Evolutionary conservation across 495 filamentous ascomycete species (phyloP).

Genomic region (Xylaria scruposa): DNA sequence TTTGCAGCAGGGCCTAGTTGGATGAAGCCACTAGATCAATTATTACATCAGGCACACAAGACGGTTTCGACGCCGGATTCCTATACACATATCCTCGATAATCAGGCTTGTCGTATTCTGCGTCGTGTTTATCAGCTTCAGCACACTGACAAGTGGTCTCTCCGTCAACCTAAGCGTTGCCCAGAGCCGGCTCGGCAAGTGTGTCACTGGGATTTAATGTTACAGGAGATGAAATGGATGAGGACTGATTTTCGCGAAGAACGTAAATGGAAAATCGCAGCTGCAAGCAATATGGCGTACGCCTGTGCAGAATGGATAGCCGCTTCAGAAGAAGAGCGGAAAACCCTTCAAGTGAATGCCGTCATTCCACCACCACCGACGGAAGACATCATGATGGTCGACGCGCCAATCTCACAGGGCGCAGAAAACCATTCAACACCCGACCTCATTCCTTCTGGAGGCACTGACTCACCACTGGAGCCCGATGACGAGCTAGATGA

Average conservation of each 20-base stretch:
- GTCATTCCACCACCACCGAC: slow-evolving; percentile 46
- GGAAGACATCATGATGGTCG: slow-evolving; percentile 40
- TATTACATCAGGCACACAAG: slow-evolving; percentile 79
- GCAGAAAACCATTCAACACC: slow-evolving; percentile 64
- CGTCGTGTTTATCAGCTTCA: slow-evolving; percentile 88
- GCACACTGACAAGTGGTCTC: slow-evolving; percentile 85
- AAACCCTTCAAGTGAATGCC: slow-evolving; percentile 69
- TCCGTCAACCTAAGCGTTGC: slow-evolving; percentile 82
- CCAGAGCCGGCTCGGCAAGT: slow-evolving; percentile 76
- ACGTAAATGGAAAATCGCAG: slow-evolving; percentile 87
- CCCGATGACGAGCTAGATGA: slow-evolving; percentile 55
- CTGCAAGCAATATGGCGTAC: slow-evolving; percentile 75
- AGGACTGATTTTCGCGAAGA: slow-evolving; percentile 94
- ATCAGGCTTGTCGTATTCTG: slow-evolving; percentile 82
- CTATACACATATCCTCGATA: slow-evolving; percentile 76
- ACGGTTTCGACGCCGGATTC: slow-evolving; percentile 81
- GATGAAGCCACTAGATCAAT: slow-evolving; percentile 68
- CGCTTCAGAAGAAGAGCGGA: slow-evolving; percentile 64
- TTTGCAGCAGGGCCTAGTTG: slow-evolving; percentile 63
- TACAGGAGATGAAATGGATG: slow-evolving; percentile 97
- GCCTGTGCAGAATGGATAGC: slow-evolving; percentile 83
- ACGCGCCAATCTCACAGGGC: slow-evolving; percentile 34
- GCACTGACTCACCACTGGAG: slow-evolving; percentile 56
- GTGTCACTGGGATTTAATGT: slow-evolving; percentile 82
- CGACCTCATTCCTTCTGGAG: slow-evolving; percentile 70